phyloP scores from a whole-genome alignment of 2,329 filamentous ascomycete genomes.

The Apiospora hydei region DNA sequence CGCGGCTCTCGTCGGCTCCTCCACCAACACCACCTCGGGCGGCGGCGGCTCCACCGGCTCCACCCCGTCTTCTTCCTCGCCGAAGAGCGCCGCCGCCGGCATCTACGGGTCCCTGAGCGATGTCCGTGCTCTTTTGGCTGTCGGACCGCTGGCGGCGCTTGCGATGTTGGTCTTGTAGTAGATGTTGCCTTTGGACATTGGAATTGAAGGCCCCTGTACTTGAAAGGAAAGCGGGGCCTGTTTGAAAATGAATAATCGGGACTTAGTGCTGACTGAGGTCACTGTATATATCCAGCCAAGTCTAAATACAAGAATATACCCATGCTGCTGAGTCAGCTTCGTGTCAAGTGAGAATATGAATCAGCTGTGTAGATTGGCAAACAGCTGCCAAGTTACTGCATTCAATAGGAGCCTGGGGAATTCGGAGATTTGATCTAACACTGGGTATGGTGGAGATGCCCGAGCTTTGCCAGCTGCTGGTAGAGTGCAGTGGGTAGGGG shows the following conservation, averaged over 20 bases:
- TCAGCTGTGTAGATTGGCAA: not conserved
- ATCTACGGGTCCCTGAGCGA: not conserved
- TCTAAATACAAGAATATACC: slow-evolving; percentile 5
- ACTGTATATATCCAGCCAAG: not conserved
- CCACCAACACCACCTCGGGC: slow-evolving; percentile 3
- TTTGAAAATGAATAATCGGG: not conserved
- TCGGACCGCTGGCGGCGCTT: slow-evolving; percentile 1
- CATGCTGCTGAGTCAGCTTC: not conserved
- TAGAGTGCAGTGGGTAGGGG: no score
- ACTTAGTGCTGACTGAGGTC: not conserved
- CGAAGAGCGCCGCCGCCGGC: not conserved
- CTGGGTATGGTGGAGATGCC: no score
- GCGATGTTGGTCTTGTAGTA: not conserved
- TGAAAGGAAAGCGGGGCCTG: not conserved
- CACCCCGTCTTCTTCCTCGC: not conserved
- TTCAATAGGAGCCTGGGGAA: no score
- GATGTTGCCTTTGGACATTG: not conserved
- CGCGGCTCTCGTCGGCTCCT: not conserved
- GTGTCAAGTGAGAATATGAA: no score
- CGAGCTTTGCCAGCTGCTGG: no score
- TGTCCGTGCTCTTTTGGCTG: not conserved
- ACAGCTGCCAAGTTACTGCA: not conserved
- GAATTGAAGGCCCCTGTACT: not conserved
- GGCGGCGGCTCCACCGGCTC: slow-evolving; percentile 1
- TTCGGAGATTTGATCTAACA: no score